A percentile compares a stretch with the other conserved stretches of the same genome.
phyloP scores from a whole-genome alignment of 345 rosid species.

The Heritiera fomes region DNA sequence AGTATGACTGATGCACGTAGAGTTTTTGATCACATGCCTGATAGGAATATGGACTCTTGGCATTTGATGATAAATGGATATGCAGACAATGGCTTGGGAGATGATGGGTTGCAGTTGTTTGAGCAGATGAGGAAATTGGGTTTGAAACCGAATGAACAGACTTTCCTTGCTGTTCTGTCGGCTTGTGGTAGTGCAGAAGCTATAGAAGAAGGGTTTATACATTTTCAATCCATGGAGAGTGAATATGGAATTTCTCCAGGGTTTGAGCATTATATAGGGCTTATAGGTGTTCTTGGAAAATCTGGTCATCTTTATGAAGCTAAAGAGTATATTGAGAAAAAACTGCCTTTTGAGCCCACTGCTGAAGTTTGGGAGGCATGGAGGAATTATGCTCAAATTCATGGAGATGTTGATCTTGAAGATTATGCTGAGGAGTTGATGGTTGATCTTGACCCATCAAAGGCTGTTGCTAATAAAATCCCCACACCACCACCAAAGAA shows the following conservation, averaged over 20 bases:
- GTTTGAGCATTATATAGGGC: conserved; percentile 54
- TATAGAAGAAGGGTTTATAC: conserved; percentile 66
- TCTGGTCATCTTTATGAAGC: conserved; percentile 65
- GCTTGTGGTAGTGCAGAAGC: conserved; percentile 71
- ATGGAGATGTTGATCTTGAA: conserved; percentile 72
- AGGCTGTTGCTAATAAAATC: conserved; percentile 48
- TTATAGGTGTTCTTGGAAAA: conserved; percentile 69
- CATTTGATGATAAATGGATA: conserved; percentile 66
- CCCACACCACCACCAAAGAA: conserved; percentile 61
- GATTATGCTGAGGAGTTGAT: conserved; percentile 59
- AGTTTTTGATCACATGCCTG: conserved; percentile 74
- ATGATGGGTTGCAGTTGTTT: conserved; percentile 66
- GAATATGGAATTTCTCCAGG: conserved; percentile 54
- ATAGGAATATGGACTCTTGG: conserved; percentile 71
- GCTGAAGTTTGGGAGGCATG: conserved; percentile 66
- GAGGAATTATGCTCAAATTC: conserved; percentile 52
- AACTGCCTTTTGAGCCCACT: conserved; percentile 57
- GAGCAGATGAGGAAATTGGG: conserved; percentile 58
- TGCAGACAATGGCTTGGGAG: conserved; percentile 63
- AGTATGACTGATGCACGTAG: conserved; percentile 68
- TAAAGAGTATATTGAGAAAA: conserved; percentile 44
- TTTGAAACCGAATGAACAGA: conserved; percentile 54
- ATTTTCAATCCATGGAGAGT: conserved; percentile 59
- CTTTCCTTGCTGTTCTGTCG: conserved; percentile 53
- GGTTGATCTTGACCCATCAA: conserved; percentile 62